phyloP scores from a whole-genome alignment of 2,329 filamentous ascomycete genomes.

The Paramyrothecium roridum region DNA sequence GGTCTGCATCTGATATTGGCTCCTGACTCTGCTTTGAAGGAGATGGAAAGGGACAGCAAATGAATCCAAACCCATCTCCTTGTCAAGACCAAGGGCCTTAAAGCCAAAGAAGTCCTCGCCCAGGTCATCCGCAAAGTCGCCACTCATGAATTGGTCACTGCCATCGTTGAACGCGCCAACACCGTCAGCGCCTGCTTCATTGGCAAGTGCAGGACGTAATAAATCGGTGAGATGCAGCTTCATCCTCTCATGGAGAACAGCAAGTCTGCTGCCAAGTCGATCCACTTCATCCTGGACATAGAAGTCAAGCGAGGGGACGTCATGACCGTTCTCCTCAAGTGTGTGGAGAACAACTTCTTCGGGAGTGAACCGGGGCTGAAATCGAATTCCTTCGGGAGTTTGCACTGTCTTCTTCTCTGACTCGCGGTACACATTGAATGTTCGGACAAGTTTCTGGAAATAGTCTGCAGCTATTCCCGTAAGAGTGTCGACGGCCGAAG shows the following conservation, averaged over 20 bases:
- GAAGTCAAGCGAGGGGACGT: constrained; percentile 74
- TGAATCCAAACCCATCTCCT: constrained; percentile 82
- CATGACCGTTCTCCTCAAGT: constrained; percentile 77
- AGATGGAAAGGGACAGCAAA: constrained; percentile 92
- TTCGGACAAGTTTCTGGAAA: constrained; percentile 78
- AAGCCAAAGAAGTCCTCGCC: constrained; percentile 99
- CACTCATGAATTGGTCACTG: constrained; percentile 93
- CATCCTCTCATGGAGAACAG: constrained; percentile 89
- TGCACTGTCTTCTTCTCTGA: constrained; percentile 68
- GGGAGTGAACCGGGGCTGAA: constrained; percentile 67
- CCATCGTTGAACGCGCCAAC: constrained; percentile 92
- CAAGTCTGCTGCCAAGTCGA: constrained; percentile 73
- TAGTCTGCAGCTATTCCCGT: constrained; percentile 89
- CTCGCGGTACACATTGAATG: constrained; percentile 80
- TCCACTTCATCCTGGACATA: constrained; percentile 96
- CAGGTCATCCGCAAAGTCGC: constrained; percentile 96
- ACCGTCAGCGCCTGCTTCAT: constrained; percentile 75
- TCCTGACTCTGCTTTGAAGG: constrained; percentile 86
- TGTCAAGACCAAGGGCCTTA: constrained; percentile 88
- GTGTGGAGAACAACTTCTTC: constrained; percentile 89
- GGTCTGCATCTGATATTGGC: constrained; percentile 75
- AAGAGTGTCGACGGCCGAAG: constrained; percentile 84
- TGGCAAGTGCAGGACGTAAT: constrained; percentile 77
- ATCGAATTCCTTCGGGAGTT: constrained; percentile 36
- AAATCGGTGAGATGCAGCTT: constrained; percentile 90